Evolutionary conservation across 2,329 filamentous ascomycete genomes (phyloP), one percentile per base, ranked within the genome.

Genomic region (Nigrospora osmanthi): DNA sequence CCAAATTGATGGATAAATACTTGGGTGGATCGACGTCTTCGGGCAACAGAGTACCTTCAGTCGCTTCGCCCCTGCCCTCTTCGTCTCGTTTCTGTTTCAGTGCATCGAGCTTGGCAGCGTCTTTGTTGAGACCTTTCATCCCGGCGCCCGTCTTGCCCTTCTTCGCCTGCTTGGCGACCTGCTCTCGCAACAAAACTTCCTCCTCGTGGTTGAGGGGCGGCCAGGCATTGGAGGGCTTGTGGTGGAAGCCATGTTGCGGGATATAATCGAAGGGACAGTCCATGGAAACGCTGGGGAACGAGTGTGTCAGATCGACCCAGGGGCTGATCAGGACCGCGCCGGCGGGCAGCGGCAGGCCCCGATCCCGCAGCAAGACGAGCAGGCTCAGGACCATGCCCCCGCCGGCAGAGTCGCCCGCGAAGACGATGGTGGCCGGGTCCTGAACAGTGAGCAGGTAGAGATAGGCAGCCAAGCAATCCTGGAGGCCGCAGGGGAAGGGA

Each of bases 241-340:
- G 89, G 52, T 94, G 83, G 56, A 98, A 97, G 0, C 93, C 93
- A 53, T 84, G 76, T 1, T 82, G 68, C 5, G 93, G 93, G 32
- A 98, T 91, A 55, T 96, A 97, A 60, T 98, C 93, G 42, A 88
- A 66, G 1, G 80, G 78, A 41, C 79, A 81, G 35, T 89, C 80
- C 6, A 73, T 78, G 2, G 80, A 76, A n/a, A 95, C 77, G 52
- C 90, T 96, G 0, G 93, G 93, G 52, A 97, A 97, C 0, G 90
- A 96, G 61, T 97, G 91, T 0, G 89, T 95, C 43, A 97, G 69
- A 61, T 98, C 93, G 10, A 91, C 89, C 93, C 93, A 98, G 1
- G 93, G 93, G 41, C 89, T 95, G 42, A 97, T 87, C 35, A 97
- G 71, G 38, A 97, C 83, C 5, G 86, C 90, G 2, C 93, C 93